Evolutionary conservation across 2,329 filamentous ascomycete genomes (phyloP).

Genomic region (Arthroderma sp.): DNA sequence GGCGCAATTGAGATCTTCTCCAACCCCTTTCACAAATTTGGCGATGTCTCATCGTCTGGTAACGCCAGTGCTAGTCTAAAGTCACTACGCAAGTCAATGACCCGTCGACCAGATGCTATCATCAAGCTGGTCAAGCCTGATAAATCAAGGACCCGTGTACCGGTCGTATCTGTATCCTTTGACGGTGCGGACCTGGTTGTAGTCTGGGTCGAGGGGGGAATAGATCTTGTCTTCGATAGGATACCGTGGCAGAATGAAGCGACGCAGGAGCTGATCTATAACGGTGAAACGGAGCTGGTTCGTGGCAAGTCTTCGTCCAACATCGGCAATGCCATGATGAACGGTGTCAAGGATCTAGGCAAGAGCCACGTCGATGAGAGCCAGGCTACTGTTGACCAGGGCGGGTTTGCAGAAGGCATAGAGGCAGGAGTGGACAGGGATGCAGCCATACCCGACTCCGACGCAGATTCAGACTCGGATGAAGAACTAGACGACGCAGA

Average conservation of each 20-base stretch:
- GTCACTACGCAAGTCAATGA: constrained; percentile 35
- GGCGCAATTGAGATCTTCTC: constrained; percentile 40
- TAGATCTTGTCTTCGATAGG: constrained; percentile 40
- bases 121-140: constrained; percentile 36
- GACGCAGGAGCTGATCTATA: constrained; percentile 34
- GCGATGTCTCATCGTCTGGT: constrained; percentile 16
- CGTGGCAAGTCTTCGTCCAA: constrained; percentile 34
- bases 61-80: constrained; percentile 32
- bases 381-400: constrained; percentile 41
- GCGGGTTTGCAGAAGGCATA: constrained; percentile 36
- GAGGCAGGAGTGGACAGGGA: constrained; percentile 22
- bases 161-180: constrained; percentile 35
- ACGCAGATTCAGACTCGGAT: constrained; percentile 19
- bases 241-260: constrained; percentile 36
- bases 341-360: constrained; percentile 40
- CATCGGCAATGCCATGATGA: constrained; percentile 39
- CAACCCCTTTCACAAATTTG: constrained; percentile 34
- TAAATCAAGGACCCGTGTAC: constrained; percentile 28
- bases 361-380: constrained; percentile 47
- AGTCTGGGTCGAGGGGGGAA: constrained; percentile 39
- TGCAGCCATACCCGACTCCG: constrained; percentile 19
- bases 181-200: constrained; percentile 36
- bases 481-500: constrained; percentile 12
- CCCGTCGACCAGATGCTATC: constrained; percentile 33
- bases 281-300: constrained; percentile 34